Evolutionary conservation across 1,284 basidiomycete genomes (phyloP), one percentile per base, ranked within the genome.

Genomic region (Agroathelia rolfsii): DNA sequence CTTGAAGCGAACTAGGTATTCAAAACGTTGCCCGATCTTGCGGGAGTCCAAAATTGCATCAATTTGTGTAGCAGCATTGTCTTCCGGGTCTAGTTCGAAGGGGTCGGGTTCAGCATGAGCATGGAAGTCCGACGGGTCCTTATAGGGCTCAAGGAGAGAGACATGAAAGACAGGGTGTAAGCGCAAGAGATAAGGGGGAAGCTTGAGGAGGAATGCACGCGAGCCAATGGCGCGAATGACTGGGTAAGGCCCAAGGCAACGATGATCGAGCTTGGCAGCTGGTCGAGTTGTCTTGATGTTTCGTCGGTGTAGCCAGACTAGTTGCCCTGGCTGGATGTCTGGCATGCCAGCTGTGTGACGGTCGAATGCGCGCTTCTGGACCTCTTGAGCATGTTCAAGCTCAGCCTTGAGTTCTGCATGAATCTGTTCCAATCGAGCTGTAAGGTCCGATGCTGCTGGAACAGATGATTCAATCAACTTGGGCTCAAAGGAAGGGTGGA

Each of bases 111-210:
- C 15, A 15, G 49, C 27, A 28, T 48, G 45, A 5, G 46, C 17
- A 30, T 42, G 43, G 32, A 45, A 41, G 38, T 47, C 26, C 24
- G 46, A 36, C 35, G 51, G 37, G 19, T 40, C 29, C 24, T 46
- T 8, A 44, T 52, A 43, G 21, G 59, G 59, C 42, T 61, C 49
- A 3, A 66, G 52, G 11, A 58, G 51, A 2, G 53, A 58, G 17
- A 56, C 48, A 39, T 66, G 52, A 47, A 67, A 67, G 7, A 67
- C 58, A 5, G 56, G 53, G 35, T 58, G 50, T 6, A 58, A 43
- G 14, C 36, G 38, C 13, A 51, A 53, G 6, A 57, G 41, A 32
- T 52, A 50, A n/a, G 44, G 24, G 16, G 56, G 54, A 12, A 58
- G 50, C 24, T 51, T 42, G 8, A 64, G 49, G 28, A 36, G 43